Conservation (phyloP, 176 grass and related monocot species). For the Aegilops umbellulata region DNA sequence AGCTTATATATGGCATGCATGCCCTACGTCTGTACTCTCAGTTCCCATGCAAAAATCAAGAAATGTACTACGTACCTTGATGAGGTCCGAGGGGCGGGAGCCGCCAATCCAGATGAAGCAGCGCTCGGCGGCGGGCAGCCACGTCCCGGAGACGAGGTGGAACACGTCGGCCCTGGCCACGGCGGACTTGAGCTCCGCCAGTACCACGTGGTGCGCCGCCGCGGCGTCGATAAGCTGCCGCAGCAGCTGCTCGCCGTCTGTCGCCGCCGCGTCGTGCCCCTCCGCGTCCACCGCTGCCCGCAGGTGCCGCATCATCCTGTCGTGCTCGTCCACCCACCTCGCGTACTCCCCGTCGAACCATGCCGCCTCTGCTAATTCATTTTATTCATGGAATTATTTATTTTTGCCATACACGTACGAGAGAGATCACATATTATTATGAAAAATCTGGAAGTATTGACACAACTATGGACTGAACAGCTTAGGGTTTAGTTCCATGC, state of each 20-base stretch:
- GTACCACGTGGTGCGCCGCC: constrained; percentile 31
- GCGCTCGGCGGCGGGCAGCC: constrained; percentile 54
- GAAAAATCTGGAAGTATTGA: not conserved
- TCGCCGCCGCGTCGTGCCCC: not conserved
- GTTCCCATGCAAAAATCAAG: too few species aligned
- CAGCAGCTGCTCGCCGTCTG: constrained; percentile 32
- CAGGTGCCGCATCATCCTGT: constrained; percentile 42
- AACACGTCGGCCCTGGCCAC: constrained; percentile 45
- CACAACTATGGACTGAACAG: not conserved
- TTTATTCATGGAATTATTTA: not conserved
- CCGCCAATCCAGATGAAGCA: constrained; percentile 79
- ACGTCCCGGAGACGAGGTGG: constrained; percentile 51
- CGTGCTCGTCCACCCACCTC: constrained; percentile 49
- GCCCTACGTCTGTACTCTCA: too few species aligned
- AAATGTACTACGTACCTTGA: constrained; percentile 41
- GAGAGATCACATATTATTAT: not conserved
- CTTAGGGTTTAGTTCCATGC: constrained; percentile 16
- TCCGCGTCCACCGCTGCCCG: constrained; percentile 30
- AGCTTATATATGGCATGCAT: too few species aligned
- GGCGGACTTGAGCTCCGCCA: constrained; percentile 45
- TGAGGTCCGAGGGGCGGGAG: constrained; percentile 61
- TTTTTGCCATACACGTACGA: not conserved
- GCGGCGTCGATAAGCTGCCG: constrained; percentile 41
- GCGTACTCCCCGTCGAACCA: constrained; percentile 52
- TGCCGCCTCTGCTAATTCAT: constrained; percentile 35